These are phyloP conservation scores for Scheffersomyces cryptocercus DNA, from an alignment of 1,139 yeast species.

Conservation along the genomic window DNA sequence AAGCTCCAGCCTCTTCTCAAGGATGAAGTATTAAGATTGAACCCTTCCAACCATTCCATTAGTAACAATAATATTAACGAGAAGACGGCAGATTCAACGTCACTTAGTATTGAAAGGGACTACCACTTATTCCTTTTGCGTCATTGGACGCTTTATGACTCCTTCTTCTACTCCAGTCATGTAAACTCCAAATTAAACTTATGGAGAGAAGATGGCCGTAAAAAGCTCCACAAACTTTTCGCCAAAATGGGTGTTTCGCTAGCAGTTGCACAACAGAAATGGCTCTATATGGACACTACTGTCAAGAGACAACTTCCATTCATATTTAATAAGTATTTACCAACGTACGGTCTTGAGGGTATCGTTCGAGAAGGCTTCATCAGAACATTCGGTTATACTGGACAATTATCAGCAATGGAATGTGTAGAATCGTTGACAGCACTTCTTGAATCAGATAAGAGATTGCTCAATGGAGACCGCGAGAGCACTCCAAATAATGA, in stretches of 20 bases:
- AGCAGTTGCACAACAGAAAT: slow-evolving; percentile 84
- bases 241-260: slow-evolving; percentile 96
- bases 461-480: slow-evolving; percentile 18
- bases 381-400: slow-evolving; percentile 82
- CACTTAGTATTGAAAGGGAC: slow-evolving; percentile 74
- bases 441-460: slow-evolving; percentile 67
- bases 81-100: slow-evolving; percentile 62
- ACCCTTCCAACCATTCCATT: slow-evolving; percentile 26
- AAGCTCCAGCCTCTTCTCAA: slow-evolving; percentile 69
- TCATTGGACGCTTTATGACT: slow-evolving; percentile 91
- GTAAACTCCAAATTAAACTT: slow-evolving; percentile 83
- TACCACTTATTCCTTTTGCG: slow-evolving; percentile 83
- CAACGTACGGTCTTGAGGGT: slow-evolving; percentile 79
- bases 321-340: slow-evolving; percentile 70
- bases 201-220: slow-evolving; percentile 92
- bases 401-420: slow-evolving; percentile 89
- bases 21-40: slow-evolving; percentile 81
- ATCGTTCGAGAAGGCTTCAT: slow-evolving; percentile 84
- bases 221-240: slow-evolving; percentile 82
- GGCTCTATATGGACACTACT: slow-evolving; percentile 86
- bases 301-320: slow-evolving; percentile 72
- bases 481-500: slow-evolving; percentile 2
- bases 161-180: slow-evolving; percentile 86
- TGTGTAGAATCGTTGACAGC: slow-evolving; percentile 89
- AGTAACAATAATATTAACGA: slow-evolving; percentile 21